Percentiles rank a stretch among this genome's conserved stretches.
Evolutionary conservation across 164 flowering plant species (phyloP).

Genomic region (Vitis cinerea): DNA sequence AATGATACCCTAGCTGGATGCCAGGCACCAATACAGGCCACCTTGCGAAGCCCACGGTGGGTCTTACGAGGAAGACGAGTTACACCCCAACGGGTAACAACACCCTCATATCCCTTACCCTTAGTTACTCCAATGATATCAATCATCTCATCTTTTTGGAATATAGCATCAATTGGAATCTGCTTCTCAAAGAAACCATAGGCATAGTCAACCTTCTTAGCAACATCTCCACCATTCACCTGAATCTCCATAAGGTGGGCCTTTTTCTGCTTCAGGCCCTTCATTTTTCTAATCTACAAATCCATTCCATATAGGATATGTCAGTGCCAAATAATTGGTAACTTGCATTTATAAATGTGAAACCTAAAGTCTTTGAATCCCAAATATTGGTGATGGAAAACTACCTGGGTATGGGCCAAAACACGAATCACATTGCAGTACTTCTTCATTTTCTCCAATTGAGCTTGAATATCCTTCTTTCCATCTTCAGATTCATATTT

Average conservation of each 20-base stretch:
- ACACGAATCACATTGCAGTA: conserved; percentile 64
- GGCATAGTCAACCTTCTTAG: conserved; percentile 71
- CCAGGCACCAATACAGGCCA: conserved; percentile 85
- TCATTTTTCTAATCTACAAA: conserved; percentile 61
- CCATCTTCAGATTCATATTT: conserved; percentile 63
- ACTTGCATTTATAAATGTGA: too few relatives aligned
- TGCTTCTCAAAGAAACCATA: conserved; percentile 70
- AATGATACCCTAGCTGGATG: conserved; percentile 78
- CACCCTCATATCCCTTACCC: conserved; percentile 84
- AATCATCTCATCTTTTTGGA: conserved; percentile 82
- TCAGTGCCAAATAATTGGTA: not conserved
- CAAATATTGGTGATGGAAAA: not conserved
- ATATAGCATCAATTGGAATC: conserved; percentile 63
- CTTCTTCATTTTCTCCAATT: conserved; percentile 73
- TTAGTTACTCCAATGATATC: conserved; percentile 79
- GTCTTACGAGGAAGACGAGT: conserved; percentile 79
- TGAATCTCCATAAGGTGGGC: conserved; percentile 83
- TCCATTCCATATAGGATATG: not conserved
- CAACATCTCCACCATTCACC: conserved; percentile 64
- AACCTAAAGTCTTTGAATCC: too few relatives aligned
- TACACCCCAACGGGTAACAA: conserved; percentile 83
- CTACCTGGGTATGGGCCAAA: conserved; percentile 75
- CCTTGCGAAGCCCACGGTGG: conserved; percentile 70
- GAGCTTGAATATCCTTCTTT: conserved; percentile 53
- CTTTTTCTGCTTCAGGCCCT: conserved; percentile 77